phyloP scores from a whole-genome alignment of 2,329 filamentous ascomycete genomes.

The Aspergillus caelatus region DNA sequence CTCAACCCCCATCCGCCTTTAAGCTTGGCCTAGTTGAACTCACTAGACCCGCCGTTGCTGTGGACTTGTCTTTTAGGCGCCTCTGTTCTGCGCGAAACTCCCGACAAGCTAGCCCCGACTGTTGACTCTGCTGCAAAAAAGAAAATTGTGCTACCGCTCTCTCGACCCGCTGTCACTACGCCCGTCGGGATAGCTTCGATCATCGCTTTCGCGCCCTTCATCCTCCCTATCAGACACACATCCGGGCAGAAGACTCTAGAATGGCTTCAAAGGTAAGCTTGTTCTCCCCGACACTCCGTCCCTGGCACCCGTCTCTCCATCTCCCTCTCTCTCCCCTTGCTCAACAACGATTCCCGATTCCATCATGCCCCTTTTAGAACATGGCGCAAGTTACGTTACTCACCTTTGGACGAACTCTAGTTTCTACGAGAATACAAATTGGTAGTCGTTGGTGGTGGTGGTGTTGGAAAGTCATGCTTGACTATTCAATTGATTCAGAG shows the following conservation, averaged over 20 bases:
- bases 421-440: constrained; percentile 92
- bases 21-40: constrained; percentile 30
- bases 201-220: constrained; percentile 17
- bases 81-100: constrained; percentile 27
- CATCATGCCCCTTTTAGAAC: background rate
- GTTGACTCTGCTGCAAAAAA: constrained; percentile 28
- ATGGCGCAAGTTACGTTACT: constrained; percentile 26
- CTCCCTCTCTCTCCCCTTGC: constrained; percentile 7
- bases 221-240: constrained; percentile 14
- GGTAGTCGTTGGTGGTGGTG: constrained; percentile 96
- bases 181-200: constrained; percentile 28
- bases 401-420: constrained; percentile 46
- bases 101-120: constrained; percentile 31
- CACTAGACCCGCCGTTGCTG: constrained; percentile 32
- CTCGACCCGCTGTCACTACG: constrained; percentile 25
- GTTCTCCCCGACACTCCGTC: constrained; percentile 6
- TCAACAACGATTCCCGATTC: constrained; percentile 8
- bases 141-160: constrained; percentile 31
- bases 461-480: constrained; percentile 98
- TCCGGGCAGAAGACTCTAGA: constrained; percentile 18
- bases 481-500: constrained; percentile 95
- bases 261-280: constrained; percentile 36
- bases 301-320: constrained; percentile 11
- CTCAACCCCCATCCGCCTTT: constrained; percentile 25
- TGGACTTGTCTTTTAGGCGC: constrained; percentile 28